phyloP scores from a whole-genome alignment of 768 basidiomycete species.

The Boletus huronensis region DNA sequence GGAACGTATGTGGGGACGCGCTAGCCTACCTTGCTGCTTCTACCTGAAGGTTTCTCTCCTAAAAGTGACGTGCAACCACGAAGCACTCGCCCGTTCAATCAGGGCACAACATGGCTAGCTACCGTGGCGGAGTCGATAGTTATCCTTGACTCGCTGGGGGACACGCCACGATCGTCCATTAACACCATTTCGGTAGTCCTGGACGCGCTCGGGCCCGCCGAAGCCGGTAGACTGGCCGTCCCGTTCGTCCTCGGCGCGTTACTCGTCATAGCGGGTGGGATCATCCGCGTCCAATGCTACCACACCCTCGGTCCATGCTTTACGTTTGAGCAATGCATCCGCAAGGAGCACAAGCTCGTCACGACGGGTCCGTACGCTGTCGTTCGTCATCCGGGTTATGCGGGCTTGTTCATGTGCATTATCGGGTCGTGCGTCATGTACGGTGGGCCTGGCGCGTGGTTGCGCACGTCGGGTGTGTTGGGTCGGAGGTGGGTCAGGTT shows the following conservation, averaged over 20 bases:
- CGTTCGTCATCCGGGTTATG: constrained; percentile 32
- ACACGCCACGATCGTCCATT: background rate
- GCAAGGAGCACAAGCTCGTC: constrained; percentile 21
- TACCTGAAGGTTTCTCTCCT: constrained; percentile 1
- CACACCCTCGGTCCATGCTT: constrained; percentile 18
- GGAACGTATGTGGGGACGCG: constrained; percentile 7
- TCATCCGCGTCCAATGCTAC: constrained; percentile 7
- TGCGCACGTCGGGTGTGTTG: background rate
- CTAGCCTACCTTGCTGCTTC: background rate
- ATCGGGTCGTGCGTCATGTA: background rate
- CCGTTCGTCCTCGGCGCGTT: constrained; percentile 7
- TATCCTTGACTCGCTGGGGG: background rate
- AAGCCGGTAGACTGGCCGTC: constrained; percentile 1
- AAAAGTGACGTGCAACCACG: background rate
- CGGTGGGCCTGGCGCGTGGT: background rate
- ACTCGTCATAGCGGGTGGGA: constrained; percentile 1
- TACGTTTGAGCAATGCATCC: constrained; percentile 20
- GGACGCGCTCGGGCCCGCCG: constrained; percentile 7
- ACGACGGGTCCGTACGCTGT: constrained; percentile 27
- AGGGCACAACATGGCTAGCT: too few relatives aligned
- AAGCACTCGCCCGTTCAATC: background rate
- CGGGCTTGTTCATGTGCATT: constrained; percentile 1
- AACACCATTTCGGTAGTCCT: background rate
- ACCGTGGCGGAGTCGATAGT: background rate
- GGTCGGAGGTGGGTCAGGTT: background rate